These are phyloP conservation scores for Citrullus amarus DNA, from an alignment of 306 rosid species.

Conservation along the genomic window DNA sequence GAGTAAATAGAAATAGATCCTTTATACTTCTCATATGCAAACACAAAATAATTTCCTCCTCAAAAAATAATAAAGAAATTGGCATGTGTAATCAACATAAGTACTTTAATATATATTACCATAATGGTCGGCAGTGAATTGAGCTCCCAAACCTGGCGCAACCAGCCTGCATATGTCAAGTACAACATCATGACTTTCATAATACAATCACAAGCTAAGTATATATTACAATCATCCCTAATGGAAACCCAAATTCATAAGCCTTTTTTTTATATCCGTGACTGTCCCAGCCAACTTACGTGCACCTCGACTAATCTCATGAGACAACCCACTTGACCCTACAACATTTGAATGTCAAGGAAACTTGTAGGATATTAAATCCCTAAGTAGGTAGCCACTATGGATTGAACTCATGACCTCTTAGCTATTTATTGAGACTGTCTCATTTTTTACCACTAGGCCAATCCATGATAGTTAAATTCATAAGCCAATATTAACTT, in stretches of 20 bases:
- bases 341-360: no score
- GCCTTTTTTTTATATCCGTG: not conserved
- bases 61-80: not conserved
- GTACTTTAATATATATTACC: conserved; percentile 1
- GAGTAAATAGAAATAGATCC: not conserved
- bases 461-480: not conserved
- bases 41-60: not conserved
- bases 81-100: not conserved
- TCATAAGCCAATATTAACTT: not conserved
- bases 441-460: no score
- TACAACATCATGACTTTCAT: not conserved
- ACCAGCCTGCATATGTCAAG: not conserved
- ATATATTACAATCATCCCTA: not conserved
- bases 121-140: not conserved
- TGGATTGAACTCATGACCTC: no score
- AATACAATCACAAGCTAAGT: not conserved
- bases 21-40: not conserved
- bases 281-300: no score
- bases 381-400: no score
- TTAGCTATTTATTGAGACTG: no score
- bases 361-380: no score
- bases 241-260: not conserved
- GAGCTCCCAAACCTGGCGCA: conserved; percentile 5
- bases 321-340: no score
- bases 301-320: no score